phyloP scores from a whole-genome alignment of 331 rosid species.

The Pyrus hybrid region DNA sequence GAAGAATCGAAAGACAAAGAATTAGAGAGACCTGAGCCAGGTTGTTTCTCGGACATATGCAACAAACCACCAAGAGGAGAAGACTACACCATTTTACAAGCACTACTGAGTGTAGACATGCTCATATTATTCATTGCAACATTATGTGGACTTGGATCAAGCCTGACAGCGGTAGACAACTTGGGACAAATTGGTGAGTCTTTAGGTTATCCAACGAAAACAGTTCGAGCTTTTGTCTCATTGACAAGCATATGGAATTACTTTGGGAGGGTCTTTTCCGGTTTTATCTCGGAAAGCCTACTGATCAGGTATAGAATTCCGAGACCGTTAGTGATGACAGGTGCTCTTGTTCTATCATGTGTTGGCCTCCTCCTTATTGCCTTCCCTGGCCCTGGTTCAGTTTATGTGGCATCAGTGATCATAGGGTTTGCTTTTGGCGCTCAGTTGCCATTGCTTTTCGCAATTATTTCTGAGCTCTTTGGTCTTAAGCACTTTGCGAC shows the following conservation, averaged over 20 bases:
- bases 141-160: conserved; percentile 28
- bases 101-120: conserved; percentile 34
- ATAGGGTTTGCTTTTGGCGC: conserved; percentile 38
- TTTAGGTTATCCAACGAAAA: conserved; percentile 19
- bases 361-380: conserved; percentile 31
- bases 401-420: conserved; percentile 33
- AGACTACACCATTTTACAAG: conserved; percentile 36
- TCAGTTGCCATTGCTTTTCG: conserved; percentile 27
- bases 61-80: conserved; percentile 30
- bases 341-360: conserved; percentile 23
- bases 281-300: conserved; percentile 30
- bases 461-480: conserved; percentile 41
- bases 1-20: not conserved
- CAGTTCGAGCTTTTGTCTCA: conserved; percentile 25
- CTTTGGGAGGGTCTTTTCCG: conserved; percentile 39
- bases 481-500: conserved; percentile 37
- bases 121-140: conserved; percentile 22
- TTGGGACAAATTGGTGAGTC: conserved; percentile 40
- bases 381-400: conserved; percentile 23
- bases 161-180: conserved; percentile 36
- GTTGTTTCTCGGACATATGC: conserved; percentile 13
- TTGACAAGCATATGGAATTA: conserved; percentile 35
- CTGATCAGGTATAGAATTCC: conserved; percentile 23
- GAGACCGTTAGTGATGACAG: conserved; percentile 26
- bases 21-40: not conserved